Evolutionary conservation across 257 asterid genomes (phyloP), one percentile per base, ranked within the genome.

Genomic region (Nicotiana tomentosiformis): DNA sequence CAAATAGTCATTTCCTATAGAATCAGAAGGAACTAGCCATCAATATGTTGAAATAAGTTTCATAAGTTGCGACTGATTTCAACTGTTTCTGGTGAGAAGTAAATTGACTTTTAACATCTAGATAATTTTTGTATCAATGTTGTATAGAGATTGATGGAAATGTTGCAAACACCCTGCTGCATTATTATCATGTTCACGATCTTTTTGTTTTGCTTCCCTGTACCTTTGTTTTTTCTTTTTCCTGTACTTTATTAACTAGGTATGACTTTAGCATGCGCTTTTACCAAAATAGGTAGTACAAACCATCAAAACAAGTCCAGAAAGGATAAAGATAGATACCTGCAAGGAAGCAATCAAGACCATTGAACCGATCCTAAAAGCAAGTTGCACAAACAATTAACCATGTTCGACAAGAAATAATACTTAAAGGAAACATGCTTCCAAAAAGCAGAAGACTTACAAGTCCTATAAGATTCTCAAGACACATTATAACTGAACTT

Each of bases 271-370:
- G 37, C 61, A 72, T 46, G 39, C 0, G 1, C 8, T 23, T 70
- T 49, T 46, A 49, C 78, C 49, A 17, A 46, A 70, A 20, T 20
- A 14, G 39, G 39, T 72, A 51, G 80, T 0, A 29, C 5, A 51
- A 76, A 0, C 0, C 64, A 15, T 76, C 26, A 76, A 51, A 76
- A 26, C 5, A 46, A 46, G 60, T n/a, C 66, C n/a, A 1, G 78
- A 62, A 64, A 58, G 61, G 62, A 66, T 76, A 26, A 60, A 77
- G 70, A 16, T 91, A 77, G 56, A 10, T 91, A 92, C 99, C 99
- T 90, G 99, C 99, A 77, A 96, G 98, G 89, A 96, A 96, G 94
- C 99, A 96, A 87, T 96, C 98, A 49, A 96, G 98, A 81, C 96
- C 88, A 83, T 94, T 92, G 89, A 93, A 96, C 72, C 98, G 95